Conservation (phyloP, 2,329 filamentous ascomycete species). For the Ceratocystis colombiana region DNA sequence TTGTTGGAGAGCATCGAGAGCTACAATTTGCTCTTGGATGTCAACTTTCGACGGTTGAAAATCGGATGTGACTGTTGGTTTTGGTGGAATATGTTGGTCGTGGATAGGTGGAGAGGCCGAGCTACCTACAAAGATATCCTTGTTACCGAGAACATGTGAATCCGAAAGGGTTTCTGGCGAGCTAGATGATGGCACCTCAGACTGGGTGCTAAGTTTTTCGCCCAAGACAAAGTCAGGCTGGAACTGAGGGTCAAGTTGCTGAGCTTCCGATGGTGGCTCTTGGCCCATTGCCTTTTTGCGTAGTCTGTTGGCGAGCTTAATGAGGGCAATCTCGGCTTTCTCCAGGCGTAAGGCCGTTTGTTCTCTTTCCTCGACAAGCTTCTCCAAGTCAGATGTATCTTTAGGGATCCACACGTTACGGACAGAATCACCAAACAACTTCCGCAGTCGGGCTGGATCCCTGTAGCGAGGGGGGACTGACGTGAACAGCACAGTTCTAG, state of each 20-base stretch:
- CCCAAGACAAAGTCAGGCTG: constrained; percentile 14
- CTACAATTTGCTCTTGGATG: constrained; percentile 1
- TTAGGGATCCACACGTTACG: constrained; percentile 76
- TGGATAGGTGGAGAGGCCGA: constrained; percentile 36
- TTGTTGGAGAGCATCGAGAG: constrained; percentile 5
- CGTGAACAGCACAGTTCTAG: constrained; percentile 85
- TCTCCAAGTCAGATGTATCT: constrained; percentile 62
- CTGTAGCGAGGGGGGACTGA: constrained; percentile 71
- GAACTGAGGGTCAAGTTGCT: constrained; percentile 16
- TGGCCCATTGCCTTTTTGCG: constrained; percentile 40
- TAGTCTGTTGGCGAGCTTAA: constrained; percentile 59
- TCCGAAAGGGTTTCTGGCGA: constrained; percentile 24
- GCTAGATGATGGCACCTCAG: constrained; percentile 32
- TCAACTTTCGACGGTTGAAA: background rate
- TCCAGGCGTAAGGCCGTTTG: constrained; percentile 69
- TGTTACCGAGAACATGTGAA: constrained; percentile 14
- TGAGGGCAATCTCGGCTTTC: constrained; percentile 68
- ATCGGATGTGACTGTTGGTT: background rate
- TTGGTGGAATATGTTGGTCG: constrained; percentile 26
- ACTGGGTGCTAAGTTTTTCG: constrained; percentile 19
- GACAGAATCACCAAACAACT: constrained; percentile 68
- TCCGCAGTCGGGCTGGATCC: constrained; percentile 59
- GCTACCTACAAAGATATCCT: background rate
- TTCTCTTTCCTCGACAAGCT: constrained; percentile 67
- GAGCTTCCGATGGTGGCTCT: constrained; percentile 9